Evolutionary conservation across 805 yeast species (phyloP), one percentile per base, ranked within the genome.

Genomic region (Teunomyces atbi): DNA sequence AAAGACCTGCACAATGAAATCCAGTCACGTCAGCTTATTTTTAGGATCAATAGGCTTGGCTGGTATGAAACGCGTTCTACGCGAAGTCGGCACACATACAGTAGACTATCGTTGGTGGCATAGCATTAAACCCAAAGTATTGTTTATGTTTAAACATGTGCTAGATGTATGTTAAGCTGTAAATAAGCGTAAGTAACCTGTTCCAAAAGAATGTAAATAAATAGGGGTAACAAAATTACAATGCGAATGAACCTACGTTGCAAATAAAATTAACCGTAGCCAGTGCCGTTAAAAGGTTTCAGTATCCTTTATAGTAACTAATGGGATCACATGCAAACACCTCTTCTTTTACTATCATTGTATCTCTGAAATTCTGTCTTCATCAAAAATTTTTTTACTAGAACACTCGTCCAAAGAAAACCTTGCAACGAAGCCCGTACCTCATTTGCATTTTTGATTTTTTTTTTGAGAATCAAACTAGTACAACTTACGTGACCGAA

Each of bases 401-500:
- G 19, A 11, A 21, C n/a, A 20, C n/a, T 11, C 6, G 28, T 21
- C 4, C 23, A 6, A n/a, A 36, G 39, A 20, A 36, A 36, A 3
- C 39, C 11, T 10, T 19, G 39, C 16, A 13, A 19, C 23, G 37
- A 19, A 33, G 39, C 39, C 39, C 39, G 39, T 36, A 36, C 27
- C 39, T 19, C 13, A 19, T 36, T 36, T 36, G 28, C 39, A 21
- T 21, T 20, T 36, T 36, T 18, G 39, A 20, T 20, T 36, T 36
- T 36, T 35, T 36, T 36, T 20, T 36, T 36, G 27, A 11, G 18
- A 34, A 34, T 36, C 28, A 21, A 36, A 36, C 27, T 21, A 13
- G 11, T 21, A 36, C 39, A 36, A 20, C 39, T 6, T 36, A 19
- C 39, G 39, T 36, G 39, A 36, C 23, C 28, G 23, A 36, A 36